phyloP scores from a whole-genome alignment of 2,329 filamentous ascomycete genomes.

The Eutypa lata region DNA sequence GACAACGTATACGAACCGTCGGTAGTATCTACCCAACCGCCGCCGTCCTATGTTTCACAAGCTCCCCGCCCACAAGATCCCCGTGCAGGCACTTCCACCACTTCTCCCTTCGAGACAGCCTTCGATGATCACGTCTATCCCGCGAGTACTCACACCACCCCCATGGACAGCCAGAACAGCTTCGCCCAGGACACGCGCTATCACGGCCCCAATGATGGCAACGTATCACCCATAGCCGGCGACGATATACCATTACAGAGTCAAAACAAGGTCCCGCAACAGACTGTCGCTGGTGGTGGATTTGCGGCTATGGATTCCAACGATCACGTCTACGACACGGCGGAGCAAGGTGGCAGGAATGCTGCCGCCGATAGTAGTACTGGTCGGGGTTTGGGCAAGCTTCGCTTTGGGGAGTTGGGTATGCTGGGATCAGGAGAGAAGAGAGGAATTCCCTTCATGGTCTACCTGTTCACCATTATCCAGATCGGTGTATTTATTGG shows the following conservation, averaged over 20 bases:
- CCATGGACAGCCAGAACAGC: slow-evolving; percentile 36
- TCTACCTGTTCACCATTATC: slow-evolving; percentile 72
- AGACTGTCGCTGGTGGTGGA: slow-evolving; percentile 18
- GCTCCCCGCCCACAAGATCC: slow-evolving; percentile 26
- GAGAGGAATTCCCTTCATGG: slow-evolving; percentile 71
- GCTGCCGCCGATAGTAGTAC: slow-evolving; percentile 3
- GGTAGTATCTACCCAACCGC: slow-evolving; percentile 40
- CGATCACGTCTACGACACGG: slow-evolving; percentile 62
- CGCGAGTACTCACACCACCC: slow-evolving; percentile 38
- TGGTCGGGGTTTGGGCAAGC: slow-evolving; percentile 31
- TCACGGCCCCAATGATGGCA: slow-evolving; percentile 43
- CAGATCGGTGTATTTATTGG: slow-evolving; percentile 86
- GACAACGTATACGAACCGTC: slow-evolving; percentile 39
- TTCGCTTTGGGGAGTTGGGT: slow-evolving; percentile 57
- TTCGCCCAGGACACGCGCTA: slow-evolving; percentile 57
- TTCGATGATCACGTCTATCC: slow-evolving; percentile 69
- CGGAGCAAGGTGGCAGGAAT: slow-evolving; percentile 28
- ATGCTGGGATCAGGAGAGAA: slow-evolving; percentile 52
- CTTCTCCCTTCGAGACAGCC: slow-evolving; percentile 62
- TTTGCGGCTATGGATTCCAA: slow-evolving; percentile 31
- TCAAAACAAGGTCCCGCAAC: slow-evolving; percentile 41
- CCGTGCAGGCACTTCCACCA: slow-evolving; percentile 25
- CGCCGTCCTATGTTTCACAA: slow-evolving; percentile 38
- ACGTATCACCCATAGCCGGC: slow-evolving; percentile 36
- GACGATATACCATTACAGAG: slow-evolving; percentile 59